Base-by-base conservation (phyloP, 202 grass and related monocot species). In the Dendrocalamus latiflorus region DNA sequence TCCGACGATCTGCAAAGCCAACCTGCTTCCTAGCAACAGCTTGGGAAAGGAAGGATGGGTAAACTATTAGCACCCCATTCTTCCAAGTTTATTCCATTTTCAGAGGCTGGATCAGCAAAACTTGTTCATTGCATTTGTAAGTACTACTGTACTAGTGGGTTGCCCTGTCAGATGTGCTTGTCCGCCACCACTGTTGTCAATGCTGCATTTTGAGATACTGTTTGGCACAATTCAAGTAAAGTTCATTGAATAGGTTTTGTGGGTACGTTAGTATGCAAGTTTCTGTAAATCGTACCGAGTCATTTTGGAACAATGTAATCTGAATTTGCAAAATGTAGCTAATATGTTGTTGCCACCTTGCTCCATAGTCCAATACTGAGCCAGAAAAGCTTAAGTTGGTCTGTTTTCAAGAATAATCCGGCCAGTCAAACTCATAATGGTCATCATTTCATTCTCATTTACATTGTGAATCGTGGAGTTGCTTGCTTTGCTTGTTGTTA, bases 1-100 rank as follows among this genome's bases (percentile, higher is more conserved):
- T 90, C 90, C 1, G 85, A 94, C 0, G 85, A 92, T 81, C 30
- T 45, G 61, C 79, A 88, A 38, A 79, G 13, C 2, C 65, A 84
- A 67, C 48, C 66, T 75, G 71, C 74, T 68, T 47, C 86, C 55
- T 83, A 74, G 74, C 8, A 53, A 51, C 41, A 58, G 22, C 33
- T 62, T 15, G 2, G 41, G 66, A 42, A 22, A 70, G 34, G 63
- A 86, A 36, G 74, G 8, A 80, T 80, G 84, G 75, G 63, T 68
- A 63, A 90, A 84, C 54, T 84, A 87, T 80, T 80, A 75, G 21
- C 34, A 60, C 50, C 76, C 16, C 75, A 56, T 80, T 71, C 76
- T 80, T 87, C 47, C 70, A 55, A 71, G 22, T 25, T 69, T 21
- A 76, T 49, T 34, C 18, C 20, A 36, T 45, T 70, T 63, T 62